A percentile compares a stretch with the other conserved stretches of the same genome.
Evolutionary conservation across 495 filamentous ascomycete species (phyloP).

Genomic region (Glarea lozoyensis): DNA sequence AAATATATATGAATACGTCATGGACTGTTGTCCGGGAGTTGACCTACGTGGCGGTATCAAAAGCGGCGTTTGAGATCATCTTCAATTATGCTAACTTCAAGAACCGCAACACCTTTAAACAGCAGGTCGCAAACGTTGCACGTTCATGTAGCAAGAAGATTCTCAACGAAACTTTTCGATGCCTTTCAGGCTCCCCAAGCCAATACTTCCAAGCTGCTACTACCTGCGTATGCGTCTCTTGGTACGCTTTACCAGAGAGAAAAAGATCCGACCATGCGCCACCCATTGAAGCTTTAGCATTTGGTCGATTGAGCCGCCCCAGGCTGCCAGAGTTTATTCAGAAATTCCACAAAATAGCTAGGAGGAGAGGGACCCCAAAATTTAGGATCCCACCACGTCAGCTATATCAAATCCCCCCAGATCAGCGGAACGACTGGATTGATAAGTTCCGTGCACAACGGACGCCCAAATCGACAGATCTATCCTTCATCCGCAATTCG

Average conservation of each 20-base stretch:
- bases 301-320: slow-evolving; percentile 5
- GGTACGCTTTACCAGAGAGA: slow-evolving; percentile 9
- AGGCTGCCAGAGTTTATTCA: slow-evolving; percentile 9
- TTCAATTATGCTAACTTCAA: slow-evolving; percentile 9
- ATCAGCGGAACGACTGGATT: slow-evolving; percentile 5
- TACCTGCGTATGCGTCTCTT: slow-evolving; percentile 8
- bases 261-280: slow-evolving; percentile 6
- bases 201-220: slow-evolving; percentile 8
- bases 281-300: slow-evolving; percentile 6
- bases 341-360: slow-evolving; percentile 9
- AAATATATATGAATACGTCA: slow-evolving; percentile 8
- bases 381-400: slow-evolving; percentile 3
- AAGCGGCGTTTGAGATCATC: slow-evolving; percentile 10
- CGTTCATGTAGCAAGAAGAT: slow-evolving; percentile 10
- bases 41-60: slow-evolving; percentile 11
- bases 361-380: slow-evolving; percentile 2
- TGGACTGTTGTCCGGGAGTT: slow-evolving; percentile 12
- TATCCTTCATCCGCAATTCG: slow-evolving; percentile 10
- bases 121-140: slow-evolving; percentile 5
- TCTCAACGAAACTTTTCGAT: slow-evolving; percentile 7
- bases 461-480: slow-evolving; percentile 5
- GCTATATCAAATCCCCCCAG: slow-evolving; percentile 5
- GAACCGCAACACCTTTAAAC: slow-evolving; percentile 4
- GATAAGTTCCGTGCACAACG: slow-evolving; percentile 1
- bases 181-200: slow-evolving; percentile 10